phyloP scores from a whole-genome alignment of 2,329 filamentous ascomycete species.

The Orbilia ellipsospora region DNA sequence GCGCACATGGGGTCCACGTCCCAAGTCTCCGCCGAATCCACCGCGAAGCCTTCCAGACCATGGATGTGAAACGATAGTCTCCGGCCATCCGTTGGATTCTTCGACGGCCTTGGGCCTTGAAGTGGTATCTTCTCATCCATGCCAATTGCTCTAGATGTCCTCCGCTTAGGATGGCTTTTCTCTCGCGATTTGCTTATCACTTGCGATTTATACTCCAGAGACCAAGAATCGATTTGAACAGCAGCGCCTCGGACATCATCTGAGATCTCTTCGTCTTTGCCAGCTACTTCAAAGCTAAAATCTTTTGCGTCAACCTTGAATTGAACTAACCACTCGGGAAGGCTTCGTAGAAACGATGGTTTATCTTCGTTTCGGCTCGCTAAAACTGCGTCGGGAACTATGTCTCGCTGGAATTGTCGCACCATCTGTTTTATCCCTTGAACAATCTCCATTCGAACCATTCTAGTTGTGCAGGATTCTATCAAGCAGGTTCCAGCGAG shows the following conservation, averaged over 20 bases:
- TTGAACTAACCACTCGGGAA: conserved; percentile 86
- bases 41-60: conserved; percentile 87
- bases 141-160: conserved; percentile 67
- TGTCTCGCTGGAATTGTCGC: conserved; percentile 78
- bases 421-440: conserved; percentile 93
- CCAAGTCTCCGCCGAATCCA: conserved; percentile 85
- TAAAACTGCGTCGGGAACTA: conserved; percentile 71
- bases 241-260: conserved; percentile 83
- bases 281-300: conserved; percentile 89
- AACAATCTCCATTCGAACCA: conserved; percentile 91
- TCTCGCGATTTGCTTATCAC: conserved; percentile 73
- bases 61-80: conserved; percentile 82
- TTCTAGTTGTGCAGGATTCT: conserved; percentile 86
- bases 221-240: conserved; percentile 87
- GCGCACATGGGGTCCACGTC: conserved; percentile 87
- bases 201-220: conserved; percentile 86
- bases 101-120: conserved; percentile 64
- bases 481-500: conserved; percentile 82
- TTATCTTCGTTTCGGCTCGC: conserved; percentile 68
- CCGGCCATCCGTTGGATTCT: conserved; percentile 75
- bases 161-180: conserved; percentile 71
- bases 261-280: conserved; percentile 84
- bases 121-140: conserved; percentile 61
- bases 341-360: conserved; percentile 76
- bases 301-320: conserved; percentile 87